Percentiles rank a stretch among this genome's conserved stretches.
Evolutionary conservation across 2,329 filamentous ascomycete species (phyloP).

Genomic region (Apiospora marii): DNA sequence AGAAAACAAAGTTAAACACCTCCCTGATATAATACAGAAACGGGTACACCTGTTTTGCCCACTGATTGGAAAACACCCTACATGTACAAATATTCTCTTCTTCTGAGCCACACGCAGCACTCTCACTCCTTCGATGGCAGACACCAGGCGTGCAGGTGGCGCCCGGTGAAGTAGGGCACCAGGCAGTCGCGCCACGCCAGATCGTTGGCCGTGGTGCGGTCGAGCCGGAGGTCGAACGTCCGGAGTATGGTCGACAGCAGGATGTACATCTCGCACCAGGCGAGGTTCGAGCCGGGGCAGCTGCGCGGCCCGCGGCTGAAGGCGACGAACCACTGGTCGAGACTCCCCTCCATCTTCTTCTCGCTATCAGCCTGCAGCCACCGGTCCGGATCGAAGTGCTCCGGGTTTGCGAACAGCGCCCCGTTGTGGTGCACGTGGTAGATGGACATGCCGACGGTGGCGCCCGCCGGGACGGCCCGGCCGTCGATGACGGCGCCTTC

Average conservation of each 20-base stretch:
- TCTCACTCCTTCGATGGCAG: constrained; percentile 1
- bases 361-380: background rate
- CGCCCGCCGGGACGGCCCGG: constrained; percentile 21
- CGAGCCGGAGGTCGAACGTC: constrained; percentile 17
- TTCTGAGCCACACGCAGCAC: background rate
- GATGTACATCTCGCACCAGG: constrained; percentile 25
- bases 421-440: constrained; percentile 22
- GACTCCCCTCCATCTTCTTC: background rate
- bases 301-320: constrained; percentile 26
- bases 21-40: background rate
- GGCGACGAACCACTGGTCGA: constrained; percentile 23
- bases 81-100: background rate
- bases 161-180: constrained; percentile 14
- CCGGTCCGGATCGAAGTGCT: constrained; percentile 24
- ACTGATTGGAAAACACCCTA: background rate
- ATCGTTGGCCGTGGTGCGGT: constrained; percentile 16
- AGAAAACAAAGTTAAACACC: background rate
- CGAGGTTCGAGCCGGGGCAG: constrained; percentile 24
- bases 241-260: constrained; percentile 22
- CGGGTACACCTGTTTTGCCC: background rate
- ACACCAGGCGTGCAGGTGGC: constrained; percentile 21
- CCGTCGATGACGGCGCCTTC: constrained; percentile 15
- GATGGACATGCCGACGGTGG: constrained; percentile 26
- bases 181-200: constrained; percentile 24
- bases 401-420: constrained; percentile 20